A percentile compares a stretch with the other conserved stretches of the same genome.
These are phyloP conservation scores for Austroboletus novae-zelandiae DNA, from an alignment of 1,284 basidiomycete species.

Conservation along the genomic window DNA sequence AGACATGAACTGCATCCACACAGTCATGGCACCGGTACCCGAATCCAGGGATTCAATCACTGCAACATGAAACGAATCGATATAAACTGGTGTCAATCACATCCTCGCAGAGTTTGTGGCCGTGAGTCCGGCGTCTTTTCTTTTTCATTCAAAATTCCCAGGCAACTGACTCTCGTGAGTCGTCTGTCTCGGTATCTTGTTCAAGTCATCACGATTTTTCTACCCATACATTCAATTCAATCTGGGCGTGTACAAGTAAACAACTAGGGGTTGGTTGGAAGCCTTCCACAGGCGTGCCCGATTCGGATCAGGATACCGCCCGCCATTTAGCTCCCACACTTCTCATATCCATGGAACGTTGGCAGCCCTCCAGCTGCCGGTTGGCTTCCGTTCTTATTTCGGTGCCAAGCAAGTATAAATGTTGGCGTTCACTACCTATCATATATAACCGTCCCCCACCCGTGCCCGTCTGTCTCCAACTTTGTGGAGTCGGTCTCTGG, in stretches of 20 bases:
- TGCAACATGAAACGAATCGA: no score
- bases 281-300: not conserved
- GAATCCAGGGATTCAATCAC: no score
- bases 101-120: no score
- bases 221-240: not conserved
- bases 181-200: not conserved
- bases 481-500: not conserved
- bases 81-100: no score
- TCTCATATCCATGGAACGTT: not conserved
- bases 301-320: constrained; percentile 1
- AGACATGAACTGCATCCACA: no score
- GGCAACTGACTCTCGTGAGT: no score
- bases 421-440: not conserved
- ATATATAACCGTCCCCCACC: not conserved
- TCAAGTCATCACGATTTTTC: not conserved
- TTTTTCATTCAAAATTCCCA: not conserved
- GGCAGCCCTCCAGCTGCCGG: not conserved
- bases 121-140: not conserved
- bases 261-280: not conserved
- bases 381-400: not conserved
- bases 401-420: not conserved
- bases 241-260: not conserved
- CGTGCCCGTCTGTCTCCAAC: not conserved
- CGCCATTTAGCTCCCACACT: not conserved
- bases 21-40: no score